Conservation (phyloP, 2,329 filamentous ascomycete species). For the Thielaviopsis musarum region DNA sequence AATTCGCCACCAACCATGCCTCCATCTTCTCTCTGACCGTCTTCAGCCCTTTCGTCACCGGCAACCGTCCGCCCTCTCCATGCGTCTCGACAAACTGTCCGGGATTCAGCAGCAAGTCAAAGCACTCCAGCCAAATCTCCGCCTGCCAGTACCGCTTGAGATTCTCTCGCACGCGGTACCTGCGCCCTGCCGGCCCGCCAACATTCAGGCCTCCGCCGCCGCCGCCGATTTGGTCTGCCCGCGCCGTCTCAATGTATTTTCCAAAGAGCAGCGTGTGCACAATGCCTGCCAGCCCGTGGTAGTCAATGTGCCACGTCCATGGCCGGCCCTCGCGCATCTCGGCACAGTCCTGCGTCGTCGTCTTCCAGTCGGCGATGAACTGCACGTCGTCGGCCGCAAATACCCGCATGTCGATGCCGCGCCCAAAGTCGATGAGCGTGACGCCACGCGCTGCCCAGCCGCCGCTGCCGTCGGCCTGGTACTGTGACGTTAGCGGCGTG, state of each 20-base stretch:
- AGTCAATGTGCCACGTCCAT: conserved; percentile 97
- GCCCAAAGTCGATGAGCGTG: conserved; percentile 83
- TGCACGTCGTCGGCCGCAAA: conserved; percentile 56
- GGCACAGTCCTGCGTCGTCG: conserved; percentile 69
- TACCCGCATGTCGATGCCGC: conserved; percentile 80
- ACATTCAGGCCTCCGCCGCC: conserved; percentile 27
- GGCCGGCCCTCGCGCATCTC: conserved; percentile 89
- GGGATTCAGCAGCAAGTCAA: conserved; percentile 78
- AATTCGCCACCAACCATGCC: conserved; percentile 60
- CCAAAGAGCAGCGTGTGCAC: conserved; percentile 84
- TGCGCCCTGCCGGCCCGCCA: conserved; percentile 40
- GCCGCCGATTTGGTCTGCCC: conserved; percentile 28
- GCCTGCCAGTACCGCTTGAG: conserved; percentile 95
- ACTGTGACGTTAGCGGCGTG: conserved; percentile 39
- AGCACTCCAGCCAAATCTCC: conserved; percentile 71
- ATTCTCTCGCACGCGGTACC: conserved; percentile 64
- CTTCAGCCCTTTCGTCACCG: conserved; percentile 54
- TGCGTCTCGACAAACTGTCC: conserved; percentile 43
- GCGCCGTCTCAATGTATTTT: conserved; percentile 75
- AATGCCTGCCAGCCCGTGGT: conserved; percentile 78
- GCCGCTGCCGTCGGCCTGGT: conserved; percentile 52
- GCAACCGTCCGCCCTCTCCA: conserved; percentile 40
- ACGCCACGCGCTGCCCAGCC: conserved; percentile 74
- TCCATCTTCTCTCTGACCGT: conserved; percentile 65
- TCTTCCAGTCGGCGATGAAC: conserved; percentile 95